A percentile compares a stretch with the other conserved stretches of the same genome.
phyloP scores from a whole-genome alignment of 345 rosid species.

The Rhizophora mangle region DNA sequence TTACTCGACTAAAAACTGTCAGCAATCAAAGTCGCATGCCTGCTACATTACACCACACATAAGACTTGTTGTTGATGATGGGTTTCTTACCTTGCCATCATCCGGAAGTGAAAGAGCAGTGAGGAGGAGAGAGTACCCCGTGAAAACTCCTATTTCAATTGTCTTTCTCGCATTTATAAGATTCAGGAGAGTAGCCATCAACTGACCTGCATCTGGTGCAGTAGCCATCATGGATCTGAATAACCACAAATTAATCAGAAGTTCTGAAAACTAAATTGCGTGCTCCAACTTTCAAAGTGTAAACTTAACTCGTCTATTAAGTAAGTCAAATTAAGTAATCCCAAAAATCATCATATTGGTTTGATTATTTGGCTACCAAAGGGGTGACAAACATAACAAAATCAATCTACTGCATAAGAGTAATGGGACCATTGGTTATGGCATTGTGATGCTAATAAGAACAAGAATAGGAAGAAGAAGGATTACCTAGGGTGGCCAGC shows the following conservation, averaged over 20 bases:
- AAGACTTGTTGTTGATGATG: background rate
- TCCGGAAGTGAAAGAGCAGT: slow-evolving; percentile 74
- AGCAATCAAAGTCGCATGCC: too few relatives aligned
- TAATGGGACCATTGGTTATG: too few relatives aligned
- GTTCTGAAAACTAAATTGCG: too few relatives aligned
- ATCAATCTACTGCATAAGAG: too few relatives aligned
- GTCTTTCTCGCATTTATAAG: slow-evolving; percentile 57
- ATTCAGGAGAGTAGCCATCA: slow-evolving; percentile 52
- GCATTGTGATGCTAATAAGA: slow-evolving; percentile 2
- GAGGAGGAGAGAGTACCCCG: slow-evolving; percentile 86
- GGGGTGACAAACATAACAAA: too few relatives aligned
- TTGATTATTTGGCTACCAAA: too few relatives aligned
- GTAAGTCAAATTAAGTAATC: too few relatives aligned
- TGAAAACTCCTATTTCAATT: slow-evolving; percentile 70
- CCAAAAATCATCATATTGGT: too few relatives aligned
- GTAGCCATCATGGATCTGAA: slow-evolving; percentile 47
- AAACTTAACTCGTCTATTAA: too few relatives aligned
- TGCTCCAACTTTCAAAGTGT: too few relatives aligned
- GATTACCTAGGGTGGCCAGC: slow-evolving; percentile 45
- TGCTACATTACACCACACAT: background rate
- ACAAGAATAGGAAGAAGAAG: too few relatives aligned
- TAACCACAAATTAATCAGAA: background rate
- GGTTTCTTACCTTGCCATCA: slow-evolving; percentile 49
- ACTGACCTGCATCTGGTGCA: slow-evolving; percentile 74
- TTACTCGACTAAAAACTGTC: too few relatives aligned